phyloP scores from a whole-genome alignment of 2,329 filamentous ascomycete species.

The Microcyclospora tardicrescens region DNA sequence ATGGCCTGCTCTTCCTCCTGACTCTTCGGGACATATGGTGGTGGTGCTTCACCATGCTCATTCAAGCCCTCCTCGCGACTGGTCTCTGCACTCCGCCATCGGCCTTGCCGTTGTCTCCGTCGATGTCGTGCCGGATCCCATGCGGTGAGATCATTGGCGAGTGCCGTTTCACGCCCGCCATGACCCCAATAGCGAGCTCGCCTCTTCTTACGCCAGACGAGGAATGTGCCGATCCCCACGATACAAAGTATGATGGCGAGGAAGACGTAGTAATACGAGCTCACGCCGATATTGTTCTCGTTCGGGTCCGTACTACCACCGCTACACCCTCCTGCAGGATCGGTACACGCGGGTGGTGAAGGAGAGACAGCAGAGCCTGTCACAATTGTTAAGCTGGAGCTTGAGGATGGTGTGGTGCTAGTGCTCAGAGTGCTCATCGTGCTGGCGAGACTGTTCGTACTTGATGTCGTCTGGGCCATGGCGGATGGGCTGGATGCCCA shows the following conservation, averaged over 20 bases:
- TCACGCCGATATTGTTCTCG: too few relatives aligned
- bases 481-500: too few relatives aligned
- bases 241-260: slow-evolving; percentile 40
- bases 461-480: too few relatives aligned
- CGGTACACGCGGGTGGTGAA: too few relatives aligned
- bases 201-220: slow-evolving; percentile 33
- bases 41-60: slow-evolving; percentile 52
- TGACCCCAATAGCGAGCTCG: slow-evolving; percentile 12
- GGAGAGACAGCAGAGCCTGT: too few relatives aligned
- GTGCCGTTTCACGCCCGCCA: neutral
- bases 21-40: slow-evolving; percentile 41
- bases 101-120: slow-evolving; percentile 2
- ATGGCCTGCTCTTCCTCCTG: slow-evolving; percentile 11
- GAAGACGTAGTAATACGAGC: slow-evolving; percentile 41
- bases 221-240: slow-evolving; percentile 30
- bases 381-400: too few relatives aligned
- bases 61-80: slow-evolving; percentile 44
- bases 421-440: too few relatives aligned
- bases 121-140: slow-evolving; percentile 1
- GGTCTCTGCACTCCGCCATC: slow-evolving; percentile 9
- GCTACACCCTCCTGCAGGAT: too few relatives aligned
- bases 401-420: too few relatives aligned
- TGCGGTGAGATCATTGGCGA: neutral
- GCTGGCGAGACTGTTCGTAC: too few relatives aligned
- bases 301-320: too few relatives aligned